phyloP scores from a whole-genome alignment of 495 filamentous ascomycete species.

The Delitschia confertaspora region DNA sequence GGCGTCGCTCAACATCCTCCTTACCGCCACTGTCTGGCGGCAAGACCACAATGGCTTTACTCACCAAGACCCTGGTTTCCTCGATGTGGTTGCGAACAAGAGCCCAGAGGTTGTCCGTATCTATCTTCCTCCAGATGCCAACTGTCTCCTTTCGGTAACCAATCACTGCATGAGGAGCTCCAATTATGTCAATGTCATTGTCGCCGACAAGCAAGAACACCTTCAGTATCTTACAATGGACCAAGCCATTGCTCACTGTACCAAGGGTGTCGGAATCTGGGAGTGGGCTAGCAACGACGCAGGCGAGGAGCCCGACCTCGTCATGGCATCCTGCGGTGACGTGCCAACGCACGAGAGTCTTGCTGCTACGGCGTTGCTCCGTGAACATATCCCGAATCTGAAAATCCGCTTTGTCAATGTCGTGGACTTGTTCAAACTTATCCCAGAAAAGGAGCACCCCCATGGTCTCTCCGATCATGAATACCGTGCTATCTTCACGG shows the following conservation, averaged over 20 bases:
- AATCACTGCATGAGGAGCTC: conserved; percentile 59
- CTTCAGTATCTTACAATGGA: conserved; percentile 63
- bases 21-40: conserved; percentile 66
- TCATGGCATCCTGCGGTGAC: conserved; percentile 65
- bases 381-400: conserved; percentile 53
- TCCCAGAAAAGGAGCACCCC: conserved; percentile 53
- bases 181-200: conserved; percentile 71
- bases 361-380: conserved; percentile 56
- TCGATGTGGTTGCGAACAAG: conserved; percentile 67
- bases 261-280: conserved; percentile 56
- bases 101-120: conserved; percentile 66
- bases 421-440: conserved; percentile 66
- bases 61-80: conserved; percentile 68
- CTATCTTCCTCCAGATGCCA: conserved; percentile 67
- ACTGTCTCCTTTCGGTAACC: conserved; percentile 58
- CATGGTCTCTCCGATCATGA: conserved; percentile 56
- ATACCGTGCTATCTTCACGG: conserved; percentile 58
- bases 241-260: conserved; percentile 59
- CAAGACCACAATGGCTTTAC: conserved; percentile 77
- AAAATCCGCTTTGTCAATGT: conserved; percentile 69
- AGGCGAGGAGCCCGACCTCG: conserved; percentile 54
- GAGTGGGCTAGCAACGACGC: conserved; percentile 49
- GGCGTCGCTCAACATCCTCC: conserved; percentile 62
- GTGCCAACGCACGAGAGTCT: conserved; percentile 61
- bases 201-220: conserved; percentile 68